Conservation (phyloP, 2,329 filamentous ascomycete species). For the Cercospora citrullina region DNA sequence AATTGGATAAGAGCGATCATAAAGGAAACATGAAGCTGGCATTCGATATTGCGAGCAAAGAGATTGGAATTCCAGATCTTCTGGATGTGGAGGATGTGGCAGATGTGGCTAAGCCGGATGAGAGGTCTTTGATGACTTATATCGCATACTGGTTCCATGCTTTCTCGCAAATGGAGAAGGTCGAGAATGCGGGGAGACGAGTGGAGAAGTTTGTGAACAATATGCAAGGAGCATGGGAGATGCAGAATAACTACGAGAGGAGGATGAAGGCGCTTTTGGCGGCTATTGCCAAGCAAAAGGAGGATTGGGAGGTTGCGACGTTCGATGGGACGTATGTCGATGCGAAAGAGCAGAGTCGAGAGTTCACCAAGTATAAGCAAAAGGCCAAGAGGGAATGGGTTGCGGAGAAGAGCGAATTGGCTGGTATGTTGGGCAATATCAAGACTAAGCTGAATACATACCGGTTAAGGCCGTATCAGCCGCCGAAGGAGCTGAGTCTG, state of each 20-base stretch:
- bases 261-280: conserved; percentile 81
- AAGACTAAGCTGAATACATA: conserved; percentile 98
- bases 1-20: conserved; percentile 90
- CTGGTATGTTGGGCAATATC: conserved; percentile 92
- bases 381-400: conserved; percentile 94
- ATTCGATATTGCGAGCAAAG: conserved; percentile 92
- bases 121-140: conserved; percentile 97
- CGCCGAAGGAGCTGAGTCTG: conserved; percentile 77
- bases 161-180: conserved; percentile 97
- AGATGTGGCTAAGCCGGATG: conserved; percentile 93
- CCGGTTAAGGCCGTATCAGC: conserved; percentile 84
- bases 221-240: conserved; percentile 99
- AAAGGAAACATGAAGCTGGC: conserved; percentile 96
- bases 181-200: conserved; percentile 92
- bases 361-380: conserved; percentile 87
- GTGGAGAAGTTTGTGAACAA: conserved; percentile 99
- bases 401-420: conserved; percentile 93
- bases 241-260: conserved; percentile 94
- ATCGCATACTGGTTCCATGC: conserved; percentile 99
- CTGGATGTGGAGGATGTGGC: conserved; percentile 98
- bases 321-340: conserved; percentile 93
- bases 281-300: conserved; percentile 70
- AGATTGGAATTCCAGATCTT: conserved; percentile 94
- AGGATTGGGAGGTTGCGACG: conserved; percentile 72
- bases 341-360: conserved; percentile 79